Evolutionary conservation across 441 rosid genomes (phyloP).

Genomic region (Erysimum cheiri): DNA sequence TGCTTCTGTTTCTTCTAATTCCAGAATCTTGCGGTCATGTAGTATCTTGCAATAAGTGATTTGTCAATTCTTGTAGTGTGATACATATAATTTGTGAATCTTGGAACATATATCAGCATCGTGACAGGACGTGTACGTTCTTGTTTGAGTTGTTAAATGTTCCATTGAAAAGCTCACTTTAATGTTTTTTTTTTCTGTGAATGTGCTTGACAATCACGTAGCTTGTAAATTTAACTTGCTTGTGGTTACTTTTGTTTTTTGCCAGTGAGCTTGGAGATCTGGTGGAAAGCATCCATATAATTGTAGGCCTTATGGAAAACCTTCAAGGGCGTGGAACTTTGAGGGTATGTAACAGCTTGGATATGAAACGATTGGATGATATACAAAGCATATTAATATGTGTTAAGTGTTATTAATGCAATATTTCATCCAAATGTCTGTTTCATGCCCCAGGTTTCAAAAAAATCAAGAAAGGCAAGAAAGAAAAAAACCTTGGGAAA

Average conservation of each 20-base stretch:
- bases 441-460: constrained; percentile 75
- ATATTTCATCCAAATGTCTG: constrained; percentile 28
- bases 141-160: constrained; percentile 28
- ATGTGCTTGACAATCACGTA: constrained; percentile 14
- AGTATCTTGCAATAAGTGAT: constrained; percentile 19
- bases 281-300: constrained; percentile 74
- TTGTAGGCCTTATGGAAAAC: constrained; percentile 82
- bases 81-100: constrained; percentile 16
- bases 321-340: constrained; percentile 93
- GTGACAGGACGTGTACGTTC: constrained; percentile 8
- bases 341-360: constrained; percentile 65
- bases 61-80: constrained; percentile 16
- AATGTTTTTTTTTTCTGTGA: constrained; percentile 8
- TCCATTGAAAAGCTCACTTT: neutral
- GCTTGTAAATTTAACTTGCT: constrained; percentile 30
- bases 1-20: constrained; percentile 29
- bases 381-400: neutral
- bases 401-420: constrained; percentile 4
- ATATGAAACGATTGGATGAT: constrained; percentile 14
- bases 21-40: constrained; percentile 15
- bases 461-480: constrained; percentile 75
- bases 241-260: constrained; percentile 43
- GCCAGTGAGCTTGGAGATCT: constrained; percentile 96
- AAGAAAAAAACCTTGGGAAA: constrained; percentile 52
- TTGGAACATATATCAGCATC: neutral